Conservation (phyloP, 2,329 filamentous ascomycete species). For the Sporothrix variecibatus region DNA sequence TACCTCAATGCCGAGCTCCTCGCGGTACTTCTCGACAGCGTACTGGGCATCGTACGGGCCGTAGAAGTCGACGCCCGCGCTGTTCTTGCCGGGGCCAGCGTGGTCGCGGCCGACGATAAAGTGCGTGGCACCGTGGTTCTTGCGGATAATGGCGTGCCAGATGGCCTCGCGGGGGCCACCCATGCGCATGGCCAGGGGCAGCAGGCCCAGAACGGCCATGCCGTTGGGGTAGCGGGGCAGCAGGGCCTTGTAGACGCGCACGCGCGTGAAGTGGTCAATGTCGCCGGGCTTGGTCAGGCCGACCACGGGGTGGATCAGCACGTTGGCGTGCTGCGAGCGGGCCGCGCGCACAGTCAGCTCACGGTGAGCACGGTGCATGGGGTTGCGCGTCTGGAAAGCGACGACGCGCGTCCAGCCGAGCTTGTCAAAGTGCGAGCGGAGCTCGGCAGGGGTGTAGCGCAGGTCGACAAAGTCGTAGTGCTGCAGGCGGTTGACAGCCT, state of each 20-base stretch:
- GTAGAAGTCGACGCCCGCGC: slow-evolving; percentile 94
- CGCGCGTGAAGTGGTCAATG: slow-evolving; percentile 99
- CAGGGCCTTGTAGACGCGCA: slow-evolving; percentile 96
- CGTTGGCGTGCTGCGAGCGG: slow-evolving; percentile 93
- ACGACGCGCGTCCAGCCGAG: slow-evolving; percentile 97
- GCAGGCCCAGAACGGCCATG: slow-evolving; percentile 94
- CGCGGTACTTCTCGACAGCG: slow-evolving; percentile 92
- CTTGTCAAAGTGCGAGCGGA: slow-evolving; percentile 97
- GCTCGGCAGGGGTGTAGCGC: slow-evolving; percentile 91
- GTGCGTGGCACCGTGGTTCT: slow-evolving; percentile 98
- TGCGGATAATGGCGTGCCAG: slow-evolving; percentile 99
- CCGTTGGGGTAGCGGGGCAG: slow-evolving; percentile 97
- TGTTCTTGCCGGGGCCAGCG: slow-evolving; percentile 97
- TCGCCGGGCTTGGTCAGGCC: slow-evolving; percentile 98
- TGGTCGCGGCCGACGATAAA: slow-evolving; percentile 99
- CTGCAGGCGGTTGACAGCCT: slow-evolving; percentile 91
- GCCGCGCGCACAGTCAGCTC: slow-evolving; percentile 97
- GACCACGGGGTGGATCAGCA: slow-evolving; percentile 98
- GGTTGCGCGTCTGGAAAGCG: slow-evolving; percentile 98
- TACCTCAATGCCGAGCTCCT: slow-evolving; percentile 97
- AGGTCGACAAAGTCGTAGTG: slow-evolving; percentile 99
- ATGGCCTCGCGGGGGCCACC: slow-evolving; percentile 96
- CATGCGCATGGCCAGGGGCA: slow-evolving; percentile 98
- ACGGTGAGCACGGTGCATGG: slow-evolving; percentile 98
- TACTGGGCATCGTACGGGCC: slow-evolving; percentile 97